phyloP scores from a whole-genome alignment of 345 rosid species.

The Camelina hispida region DNA sequence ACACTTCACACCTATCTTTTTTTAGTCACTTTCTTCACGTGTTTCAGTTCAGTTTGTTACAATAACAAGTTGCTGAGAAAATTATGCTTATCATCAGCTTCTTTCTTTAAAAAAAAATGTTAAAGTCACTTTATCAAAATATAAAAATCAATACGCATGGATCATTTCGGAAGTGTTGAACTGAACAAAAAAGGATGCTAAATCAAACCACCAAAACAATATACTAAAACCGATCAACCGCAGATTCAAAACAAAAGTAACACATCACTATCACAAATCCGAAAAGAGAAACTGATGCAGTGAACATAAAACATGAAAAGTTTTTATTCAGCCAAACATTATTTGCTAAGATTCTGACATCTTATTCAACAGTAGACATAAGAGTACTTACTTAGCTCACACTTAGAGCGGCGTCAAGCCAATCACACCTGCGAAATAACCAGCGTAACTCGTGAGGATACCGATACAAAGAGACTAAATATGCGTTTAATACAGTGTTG shows the following conservation, averaged over 20 bases:
- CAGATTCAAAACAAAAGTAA: conserved; percentile 6
- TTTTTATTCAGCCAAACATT: conserved; percentile 36
- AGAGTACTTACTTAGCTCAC: conserved; percentile 25
- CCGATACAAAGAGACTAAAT: neutral
- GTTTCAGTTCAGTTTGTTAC: conserved; percentile 3
- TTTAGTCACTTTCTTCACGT: neutral
- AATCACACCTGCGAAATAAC: conserved; percentile 39
- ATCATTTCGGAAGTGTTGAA: neutral
- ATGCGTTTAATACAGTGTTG: neutral
- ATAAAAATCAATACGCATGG: neutral
- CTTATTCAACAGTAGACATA: conserved; percentile 24
- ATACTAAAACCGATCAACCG: conserved; percentile 6
- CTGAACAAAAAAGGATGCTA: neutral
- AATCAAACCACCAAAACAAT: conserved; percentile 12
- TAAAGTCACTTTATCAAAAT: neutral
- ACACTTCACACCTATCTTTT: neutral
- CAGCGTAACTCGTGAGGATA: conserved; percentile 26
- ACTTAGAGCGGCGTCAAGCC: conserved; percentile 45
- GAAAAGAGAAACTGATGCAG: conserved; percentile 20
- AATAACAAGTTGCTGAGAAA: neutral
- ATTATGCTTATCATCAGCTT: neutral
- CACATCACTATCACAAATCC: conserved; percentile 16
- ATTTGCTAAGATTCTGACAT: conserved; percentile 14
- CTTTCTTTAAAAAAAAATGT: neutral
- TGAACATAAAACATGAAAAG: conserved; percentile 27